Conservation (phyloP, 1,284 basidiomycete species). For the Wolfiporia cocos region DNA sequence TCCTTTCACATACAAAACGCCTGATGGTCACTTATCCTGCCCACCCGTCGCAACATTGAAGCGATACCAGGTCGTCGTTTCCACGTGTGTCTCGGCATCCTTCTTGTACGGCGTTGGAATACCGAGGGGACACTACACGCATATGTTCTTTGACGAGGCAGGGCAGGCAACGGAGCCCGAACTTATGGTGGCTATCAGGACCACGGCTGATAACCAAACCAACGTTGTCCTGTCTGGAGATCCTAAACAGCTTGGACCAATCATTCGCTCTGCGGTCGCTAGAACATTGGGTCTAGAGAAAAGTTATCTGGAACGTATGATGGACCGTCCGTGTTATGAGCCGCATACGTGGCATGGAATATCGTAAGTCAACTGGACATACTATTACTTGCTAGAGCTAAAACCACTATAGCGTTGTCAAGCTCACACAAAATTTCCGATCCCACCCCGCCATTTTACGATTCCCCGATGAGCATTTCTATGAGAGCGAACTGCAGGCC, state of each 20-base stretch:
- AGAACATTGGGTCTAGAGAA: constrained; percentile 35
- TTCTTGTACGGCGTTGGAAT: constrained; percentile 51
- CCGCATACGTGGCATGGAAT: constrained; percentile 22
- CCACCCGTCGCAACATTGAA: constrained; percentile 35
- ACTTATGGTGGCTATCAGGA: constrained; percentile 47
- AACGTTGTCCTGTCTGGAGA: constrained; percentile 54
- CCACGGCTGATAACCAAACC: constrained; percentile 34
- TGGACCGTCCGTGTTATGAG: constrained; percentile 40
- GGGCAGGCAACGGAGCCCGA: constrained; percentile 60
- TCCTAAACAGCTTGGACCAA: constrained; percentile 51
- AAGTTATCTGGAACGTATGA: constrained; percentile 48
- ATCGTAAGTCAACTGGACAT: constrained; percentile 28
- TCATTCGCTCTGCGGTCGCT: constrained; percentile 42
- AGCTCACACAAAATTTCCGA: constrained; percentile 54
- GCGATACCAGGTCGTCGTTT: constrained; percentile 46
- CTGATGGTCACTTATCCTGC: constrained; percentile 36
- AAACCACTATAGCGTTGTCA: constrained; percentile 40
- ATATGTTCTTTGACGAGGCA: constrained; percentile 64
- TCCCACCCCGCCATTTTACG: constrained; percentile 49
- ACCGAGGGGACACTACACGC: constrained; percentile 48
- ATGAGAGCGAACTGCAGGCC: constrained; percentile 42
- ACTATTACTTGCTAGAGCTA: not conserved
- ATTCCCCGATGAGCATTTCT: constrained; percentile 53
- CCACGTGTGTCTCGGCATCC: constrained; percentile 56
- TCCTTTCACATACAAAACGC: constrained; percentile 26